Base-by-base conservation (phyloP, 371 early-diverging fungal genomes). In the Mucor mucedo region DNA sequence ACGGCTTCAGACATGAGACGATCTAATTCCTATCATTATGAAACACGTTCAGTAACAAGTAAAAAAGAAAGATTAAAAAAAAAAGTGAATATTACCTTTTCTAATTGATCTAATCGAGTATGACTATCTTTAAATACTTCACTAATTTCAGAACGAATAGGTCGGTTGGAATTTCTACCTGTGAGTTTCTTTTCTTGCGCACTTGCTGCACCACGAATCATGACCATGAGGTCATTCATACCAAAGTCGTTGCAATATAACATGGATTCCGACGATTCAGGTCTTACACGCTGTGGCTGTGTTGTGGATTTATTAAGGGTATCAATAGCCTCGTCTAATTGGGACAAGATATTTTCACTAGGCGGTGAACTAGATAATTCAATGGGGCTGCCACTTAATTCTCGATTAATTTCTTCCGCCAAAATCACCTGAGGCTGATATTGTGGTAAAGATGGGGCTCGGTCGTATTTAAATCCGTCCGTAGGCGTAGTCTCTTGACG, bases 221-320 rank as follows among this genome's bases (percentile, higher is more conserved):
- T 58, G 1, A 77, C 70, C 83, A 83, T 83, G 10, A 83, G 44
- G 45, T 80, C 83, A 41, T 83, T 77, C 71, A 83, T 73, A 35
- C 83, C 80, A 68, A 83, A 80, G 55, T 83, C 80, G 58, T 80
- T 71, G 40, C 71, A 74, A 30, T 76, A 77, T n/a, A 78, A 49
- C 65, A 72, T 63, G 28, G 83, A 83, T 42, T 80, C 74, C 13
- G 66, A 58, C 2, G 68, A 59, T 48, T 62, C 29, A 10, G 63
- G 70, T 13, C 69, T 58, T 3, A 27, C 28, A 48, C 28, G 48
- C 5, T 48, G 35, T 35, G 35, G 48, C 5, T 48, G 35, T 35
- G 35, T 8, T 8, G 8, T 48, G 21, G 48, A 4, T 21, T 48
- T 48, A 28, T 48, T 53, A 32, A 59, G 59, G 65, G 59, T 65